Base-by-base conservation (phyloP, 345 rosid genomes). In the Eucalyptus albens region DNA sequence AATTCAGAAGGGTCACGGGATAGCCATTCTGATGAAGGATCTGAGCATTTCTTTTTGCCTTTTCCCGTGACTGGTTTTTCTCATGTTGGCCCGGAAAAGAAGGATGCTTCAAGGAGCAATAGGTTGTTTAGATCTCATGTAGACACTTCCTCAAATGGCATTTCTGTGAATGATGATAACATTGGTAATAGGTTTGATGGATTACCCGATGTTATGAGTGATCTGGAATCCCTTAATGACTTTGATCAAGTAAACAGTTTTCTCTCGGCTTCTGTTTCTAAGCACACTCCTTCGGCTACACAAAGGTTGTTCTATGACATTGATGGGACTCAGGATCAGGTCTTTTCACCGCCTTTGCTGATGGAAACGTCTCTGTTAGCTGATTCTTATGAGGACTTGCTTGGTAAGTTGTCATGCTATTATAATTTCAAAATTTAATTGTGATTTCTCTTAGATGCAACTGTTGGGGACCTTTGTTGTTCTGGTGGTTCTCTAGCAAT, bases 271-370 rank as follows among this genome's bases (percentile, higher is more conserved):
- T 89, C 93, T 89, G 94, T 94, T 69, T 93, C 96, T 90, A 94
- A 95, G 91, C 94, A 92, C 93, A 93, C 91, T 77, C 89, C 94
- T 88, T 92, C 95, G 33, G 95, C 94, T 91, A 88, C 94, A 50
- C 96, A 92, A 26, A 93, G 92, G 86, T 93, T 94, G 1, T 94
- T 94, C 90, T 97, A 92, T 92, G 97, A 95, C 72, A 88, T 94
- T 89, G 97, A 97, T 85, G 99, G 94, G 89, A 86, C 90, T 42
- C 93, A 92, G 88, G 96, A 94, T 90, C 96, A 95, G 94, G 99
- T 96, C 60, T 96, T 96, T 91, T 98, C 99, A 17, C 99, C 99
- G 81, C 99, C 97, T 93, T 91, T 98, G 89, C 92, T 98, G 60
- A 93, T 96, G 95, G 99, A 96, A 89, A 92, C 97, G 31, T 94